Conservation (phyloP, 176 grass and related monocot species). For the Paspalum vaginatum region DNA sequence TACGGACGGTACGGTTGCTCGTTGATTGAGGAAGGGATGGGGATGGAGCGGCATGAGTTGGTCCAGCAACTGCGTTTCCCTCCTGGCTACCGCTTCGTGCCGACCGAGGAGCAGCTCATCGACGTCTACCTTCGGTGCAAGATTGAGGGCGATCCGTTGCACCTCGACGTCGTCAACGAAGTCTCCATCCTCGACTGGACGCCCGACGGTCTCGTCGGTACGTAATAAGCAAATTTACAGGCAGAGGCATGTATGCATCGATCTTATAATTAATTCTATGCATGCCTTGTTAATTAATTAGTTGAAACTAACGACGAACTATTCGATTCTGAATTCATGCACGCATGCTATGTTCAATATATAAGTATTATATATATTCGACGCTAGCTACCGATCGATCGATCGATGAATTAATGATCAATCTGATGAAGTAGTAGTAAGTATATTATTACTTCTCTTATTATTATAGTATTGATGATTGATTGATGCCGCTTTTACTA, state of each 20-base stretch:
- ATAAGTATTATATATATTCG: no score
- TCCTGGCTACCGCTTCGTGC: slow-evolving; percentile 27
- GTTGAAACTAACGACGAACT: no score
- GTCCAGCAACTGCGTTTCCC: slow-evolving; percentile 28
- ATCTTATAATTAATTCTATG: no score
- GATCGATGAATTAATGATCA: background rate
- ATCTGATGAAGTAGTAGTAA: no score
- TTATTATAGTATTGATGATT: no score
- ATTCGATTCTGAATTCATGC: no score
- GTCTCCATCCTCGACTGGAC: slow-evolving; percentile 13
- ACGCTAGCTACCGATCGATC: no score
- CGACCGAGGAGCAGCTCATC: slow-evolving; percentile 26
- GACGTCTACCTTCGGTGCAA: slow-evolving; percentile 42
- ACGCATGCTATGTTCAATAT: no score
- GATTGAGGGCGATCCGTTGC: slow-evolving; percentile 16
- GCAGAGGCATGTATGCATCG: no score
- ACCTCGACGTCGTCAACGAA: slow-evolving; percentile 29
- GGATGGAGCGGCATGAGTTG: slow-evolving; percentile 8
- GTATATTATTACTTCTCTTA: no score
- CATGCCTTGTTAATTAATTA: no score
- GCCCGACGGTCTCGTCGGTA: slow-evolving; percentile 34
- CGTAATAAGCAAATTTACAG: background rate
- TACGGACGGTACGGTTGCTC: background rate
- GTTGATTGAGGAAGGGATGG: background rate
- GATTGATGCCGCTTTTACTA: no score